These are phyloP conservation scores for Trametes polyzona DNA, from an alignment of 1,284 basidiomycete genomes.

Conservation along the genomic window DNA sequence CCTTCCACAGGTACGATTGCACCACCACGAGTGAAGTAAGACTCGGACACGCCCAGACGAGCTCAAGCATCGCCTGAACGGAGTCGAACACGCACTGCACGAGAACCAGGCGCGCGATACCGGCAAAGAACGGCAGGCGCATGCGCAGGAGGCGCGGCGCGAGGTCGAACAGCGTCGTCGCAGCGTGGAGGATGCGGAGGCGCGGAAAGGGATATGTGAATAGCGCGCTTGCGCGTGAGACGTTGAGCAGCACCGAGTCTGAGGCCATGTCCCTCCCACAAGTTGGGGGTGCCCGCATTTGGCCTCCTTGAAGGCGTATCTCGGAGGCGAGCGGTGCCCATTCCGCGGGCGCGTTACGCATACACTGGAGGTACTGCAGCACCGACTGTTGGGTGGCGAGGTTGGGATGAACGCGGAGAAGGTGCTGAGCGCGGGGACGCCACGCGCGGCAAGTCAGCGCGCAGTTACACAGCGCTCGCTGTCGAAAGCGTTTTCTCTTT, in stretches of 20 bases:
- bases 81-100: not conserved
- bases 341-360: not conserved
- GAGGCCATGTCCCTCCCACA: too few species aligned
- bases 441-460: too few species aligned
- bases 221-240: not conserved
- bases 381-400: not conserved
- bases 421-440: not conserved
- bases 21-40: not conserved
- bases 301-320: too few species aligned
- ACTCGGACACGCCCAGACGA: not conserved
- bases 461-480: too few species aligned
- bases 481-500: too few species aligned
- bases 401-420: not conserved
- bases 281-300: too few species aligned
- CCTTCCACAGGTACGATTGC: too few species aligned
- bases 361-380: not conserved
- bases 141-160: not conserved
- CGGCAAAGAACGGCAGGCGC: not conserved
- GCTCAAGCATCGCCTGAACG: not conserved
- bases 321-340: not conserved
- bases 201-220: not conserved
- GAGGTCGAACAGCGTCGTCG: not conserved
- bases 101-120: not conserved
- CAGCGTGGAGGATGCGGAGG: not conserved
- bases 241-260: too few species aligned